Evolutionary conservation across 108 stramenopile genomes (phyloP), one percentile per base, ranked within the genome.

Genomic region (Bacterosira constricta): DNA sequence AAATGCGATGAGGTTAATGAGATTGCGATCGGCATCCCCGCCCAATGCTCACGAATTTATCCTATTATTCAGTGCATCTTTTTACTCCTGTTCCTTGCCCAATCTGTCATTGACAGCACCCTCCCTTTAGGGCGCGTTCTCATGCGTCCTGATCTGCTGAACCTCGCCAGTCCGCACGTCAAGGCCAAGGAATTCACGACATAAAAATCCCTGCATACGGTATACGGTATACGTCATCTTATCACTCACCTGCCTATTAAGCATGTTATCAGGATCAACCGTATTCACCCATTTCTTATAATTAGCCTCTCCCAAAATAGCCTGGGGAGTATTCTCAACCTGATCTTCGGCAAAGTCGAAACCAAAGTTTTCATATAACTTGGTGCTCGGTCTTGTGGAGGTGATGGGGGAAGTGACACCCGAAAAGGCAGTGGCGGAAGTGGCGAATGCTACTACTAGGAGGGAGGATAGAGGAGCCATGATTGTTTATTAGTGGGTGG

Each of bases 241-340:
- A 17, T 1, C 45, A 76, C 92, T 66, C 66, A 90, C 92, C 89
- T 93, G 84, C 36, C 88, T 73, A 71, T 94, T 94, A n/a, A 94
- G 72, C 73, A 94, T 80, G 63, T 80, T 85, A 64, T 91, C 74
- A 31, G 89, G 86, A 41, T 83, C 81, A 39, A 85, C 75, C 26
- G 54, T 74, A 54, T 85, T 85, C 35, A 91, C 77, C 84, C 85
- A 94, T 83, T 90, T 87, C 87, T 94, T 94, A 80, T 94, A 94
- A 63, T 90, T 86, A 21, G 83, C 86, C 79, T 94, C 93, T 55
- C 93, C 93, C 66, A 84, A 77, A 52, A 94, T 79, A 56, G 80
- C 50, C 46, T 82, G 76, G 15, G 89, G 88, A 30, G 89, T 88
- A 77, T 94, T 94, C 51, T 85, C 83, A 37, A 80, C 89, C 38